A percentile compares a stretch with the other conserved stretches of the same genome.
Conservation (phyloP, 306 rosid genomes). For the Vachellia pachyceras region DNA sequence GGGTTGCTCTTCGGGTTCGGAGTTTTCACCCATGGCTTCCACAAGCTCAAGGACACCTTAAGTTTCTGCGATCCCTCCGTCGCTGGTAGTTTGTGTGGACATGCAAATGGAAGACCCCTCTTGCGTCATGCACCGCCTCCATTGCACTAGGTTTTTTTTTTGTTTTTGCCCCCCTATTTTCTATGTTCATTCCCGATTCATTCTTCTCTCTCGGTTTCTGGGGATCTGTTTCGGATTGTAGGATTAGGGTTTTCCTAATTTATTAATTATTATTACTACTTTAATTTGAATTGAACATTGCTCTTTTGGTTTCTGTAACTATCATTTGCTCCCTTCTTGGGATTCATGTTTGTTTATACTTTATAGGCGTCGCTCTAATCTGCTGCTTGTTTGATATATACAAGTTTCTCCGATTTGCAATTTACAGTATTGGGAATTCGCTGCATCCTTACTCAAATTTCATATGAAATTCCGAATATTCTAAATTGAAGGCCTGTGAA, state of each 20-base stretch:
- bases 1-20: slow-evolving; percentile 79
- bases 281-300: neutral
- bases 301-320: neutral
- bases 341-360: neutral
- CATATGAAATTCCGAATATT: neutral
- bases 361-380: neutral
- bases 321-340: neutral
- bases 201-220: slow-evolving; percentile 13
- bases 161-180: neutral
- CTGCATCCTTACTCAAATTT: neutral
- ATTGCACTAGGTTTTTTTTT: slow-evolving; percentile 5
- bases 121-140: slow-evolving; percentile 54
- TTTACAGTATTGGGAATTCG: neutral
- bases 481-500: neutral
- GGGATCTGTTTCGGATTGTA: slow-evolving; percentile 23
- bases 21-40: slow-evolving; percentile 80
- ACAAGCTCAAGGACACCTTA: slow-evolving; percentile 64
- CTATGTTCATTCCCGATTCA: neutral
- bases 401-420: neutral
- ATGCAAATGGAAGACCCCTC: slow-evolving; percentile 47
- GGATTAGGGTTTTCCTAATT: neutral
- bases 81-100: slow-evolving; percentile 43
- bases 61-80: slow-evolving; percentile 49
- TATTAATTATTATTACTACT: neutral
- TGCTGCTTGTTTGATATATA: neutral